Base-by-base conservation (phyloP, 257 asterid genomes). In the Lantana camara region DNA sequence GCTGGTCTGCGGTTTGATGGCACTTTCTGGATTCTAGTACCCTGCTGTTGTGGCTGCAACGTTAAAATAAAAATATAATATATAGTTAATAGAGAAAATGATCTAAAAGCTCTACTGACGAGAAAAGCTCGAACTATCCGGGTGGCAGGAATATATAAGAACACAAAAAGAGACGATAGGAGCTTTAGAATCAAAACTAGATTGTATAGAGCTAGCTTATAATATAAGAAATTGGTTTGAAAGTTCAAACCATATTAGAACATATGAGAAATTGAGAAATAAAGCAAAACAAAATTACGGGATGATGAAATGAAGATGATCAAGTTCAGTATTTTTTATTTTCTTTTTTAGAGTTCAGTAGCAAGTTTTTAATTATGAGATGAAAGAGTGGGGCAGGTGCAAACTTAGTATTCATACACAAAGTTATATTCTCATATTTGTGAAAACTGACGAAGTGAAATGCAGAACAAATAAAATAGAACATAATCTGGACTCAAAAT, bases 11-110 rank as follows among this genome's bases (percentile, higher is more conserved):
- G 77, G 54, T 49, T 77, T 44, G 79, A 63, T 34, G 86, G 73
- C 17, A 72, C 66, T 68, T 68, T 84, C 32, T 46, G 67, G 66
- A 54, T 74, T 64, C 72, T 64, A 65, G 64, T 67, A 44, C 72
- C 77, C 73, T 77, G 74, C 69, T 66, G 81, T 42, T 67, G 82
- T 27, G 75, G 65, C 83, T 77, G 81, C 57, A 60, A 67, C 19
- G 17, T 60, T 35, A 37, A 32, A 27, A 32, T 20, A 1, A 17
- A 17, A 35, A 15, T 50, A n/a, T 9, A 16, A 15, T 50, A n/a
- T 22, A 23, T n/a, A 23, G 7, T 20, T 45, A 37, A 23, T 13
- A 50, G 52, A 34, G 14, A 27, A 49, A 12, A 10, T 20, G 16
- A 34, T 54, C 11, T 24, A 2, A 49, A 48, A 17, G 30, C 53